These are phyloP conservation scores for Entamoeba moshkovskii DNA, from an alignment of 208 protist species.

Conservation along the genomic window DNA sequence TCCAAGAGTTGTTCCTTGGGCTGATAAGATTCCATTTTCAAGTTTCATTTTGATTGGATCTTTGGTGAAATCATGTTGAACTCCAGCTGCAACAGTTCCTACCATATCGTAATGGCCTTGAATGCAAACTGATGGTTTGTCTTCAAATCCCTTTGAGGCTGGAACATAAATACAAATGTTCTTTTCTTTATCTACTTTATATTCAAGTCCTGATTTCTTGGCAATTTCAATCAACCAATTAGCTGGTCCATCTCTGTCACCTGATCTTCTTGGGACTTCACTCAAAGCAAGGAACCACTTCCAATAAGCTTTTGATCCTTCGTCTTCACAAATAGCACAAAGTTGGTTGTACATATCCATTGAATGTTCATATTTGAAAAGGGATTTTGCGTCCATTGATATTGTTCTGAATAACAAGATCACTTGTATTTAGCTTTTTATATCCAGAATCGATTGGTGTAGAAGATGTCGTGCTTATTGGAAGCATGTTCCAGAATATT, in stretches of 20 bases:
- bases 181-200: background rate
- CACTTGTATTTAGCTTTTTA: no score
- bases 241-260: background rate
- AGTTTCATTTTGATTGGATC: conserved; percentile 20
- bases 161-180: background rate
- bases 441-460: no score
- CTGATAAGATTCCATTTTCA: conserved; percentile 7
- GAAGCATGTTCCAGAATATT: no score
- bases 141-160: background rate
- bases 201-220: background rate
- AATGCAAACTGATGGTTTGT: conserved; percentile 6
- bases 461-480: no score
- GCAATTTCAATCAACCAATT: background rate
- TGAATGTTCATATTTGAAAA: background rate
- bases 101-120: conserved; percentile 33
- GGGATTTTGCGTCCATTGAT: background rate
- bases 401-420: no score
- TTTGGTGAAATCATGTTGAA: conserved; percentile 14
- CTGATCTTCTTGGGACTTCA: background rate
- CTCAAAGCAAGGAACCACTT: background rate
- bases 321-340: background rate
- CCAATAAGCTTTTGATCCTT: background rate
- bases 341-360: background rate
- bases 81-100: background rate
- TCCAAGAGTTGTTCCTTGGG: conserved; percentile 18